Conservation (phyloP, 108 stramenopile species). For the Pseudonitzschia multiseries region DNA sequence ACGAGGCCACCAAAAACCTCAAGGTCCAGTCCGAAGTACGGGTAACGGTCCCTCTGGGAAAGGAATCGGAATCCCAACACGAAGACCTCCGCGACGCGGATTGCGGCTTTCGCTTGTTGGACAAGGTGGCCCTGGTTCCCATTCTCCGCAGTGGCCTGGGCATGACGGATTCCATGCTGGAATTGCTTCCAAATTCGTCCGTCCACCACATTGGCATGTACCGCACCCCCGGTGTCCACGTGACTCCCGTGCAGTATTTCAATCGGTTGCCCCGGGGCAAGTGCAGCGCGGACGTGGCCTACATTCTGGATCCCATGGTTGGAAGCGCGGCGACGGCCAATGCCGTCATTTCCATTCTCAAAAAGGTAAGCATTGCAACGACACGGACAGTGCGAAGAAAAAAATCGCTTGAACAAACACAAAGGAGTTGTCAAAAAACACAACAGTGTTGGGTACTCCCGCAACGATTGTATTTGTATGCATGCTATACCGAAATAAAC, state of each 20-base stretch:
- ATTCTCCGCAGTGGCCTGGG: slow-evolving; percentile 93
- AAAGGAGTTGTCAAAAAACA: too few relatives aligned
- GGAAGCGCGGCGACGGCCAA: slow-evolving; percentile 86
- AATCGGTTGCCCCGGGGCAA: slow-evolving; percentile 86
- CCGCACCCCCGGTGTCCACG: slow-evolving; percentile 47
- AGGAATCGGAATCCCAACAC: slow-evolving; percentile 36
- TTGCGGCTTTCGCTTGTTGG: slow-evolving; percentile 58
- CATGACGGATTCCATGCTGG: slow-evolving; percentile 95
- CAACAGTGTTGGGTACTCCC: too few relatives aligned
- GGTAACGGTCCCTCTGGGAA: slow-evolving; percentile 63
- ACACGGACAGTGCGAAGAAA: too few relatives aligned
- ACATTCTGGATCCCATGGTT: slow-evolving; percentile 93
- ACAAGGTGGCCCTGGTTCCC: slow-evolving; percentile 87
- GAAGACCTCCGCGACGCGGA: slow-evolving; percentile 31
- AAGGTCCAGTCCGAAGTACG: slow-evolving; percentile 56
- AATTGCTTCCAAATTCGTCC: slow-evolving; percentile 87
- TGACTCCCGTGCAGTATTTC: slow-evolving; percentile 94
- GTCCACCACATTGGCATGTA: slow-evolving; percentile 99
- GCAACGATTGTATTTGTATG: too few relatives aligned
- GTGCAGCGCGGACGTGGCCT: slow-evolving; percentile 82
- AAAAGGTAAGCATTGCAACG: slow-evolving; percentile 79
- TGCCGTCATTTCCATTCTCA: slow-evolving; percentile 89
- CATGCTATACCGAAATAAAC: too few relatives aligned
- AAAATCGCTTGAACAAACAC: too few relatives aligned
- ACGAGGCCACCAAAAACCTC: slow-evolving; percentile 88